Conservation (phyloP, 2,329 filamentous ascomycete genomes). For the Pestalotiopsis sp. region DNA sequence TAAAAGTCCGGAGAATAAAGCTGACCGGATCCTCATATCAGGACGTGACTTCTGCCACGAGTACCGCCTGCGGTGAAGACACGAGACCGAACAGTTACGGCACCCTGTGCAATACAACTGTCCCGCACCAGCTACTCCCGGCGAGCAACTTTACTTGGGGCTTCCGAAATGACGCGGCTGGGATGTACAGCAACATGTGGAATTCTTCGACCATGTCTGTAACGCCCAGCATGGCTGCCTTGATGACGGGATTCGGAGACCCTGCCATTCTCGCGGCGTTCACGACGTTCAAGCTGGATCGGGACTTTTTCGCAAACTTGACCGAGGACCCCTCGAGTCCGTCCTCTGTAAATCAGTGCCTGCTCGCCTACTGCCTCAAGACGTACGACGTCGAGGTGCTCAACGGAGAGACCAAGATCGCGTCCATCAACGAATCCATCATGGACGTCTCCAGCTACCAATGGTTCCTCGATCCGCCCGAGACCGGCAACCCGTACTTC, state of each 20-base stretch:
- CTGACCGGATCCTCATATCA: background rate
- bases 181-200: background rate
- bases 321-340: background rate
- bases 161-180: background rate
- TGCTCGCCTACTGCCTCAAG: slow-evolving; percentile 14
- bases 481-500: background rate
- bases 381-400: slow-evolving; percentile 11
- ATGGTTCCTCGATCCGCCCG: background rate
- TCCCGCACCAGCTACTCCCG: background rate
- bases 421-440: slow-evolving; percentile 1
- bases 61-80: background rate
- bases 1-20: background rate
- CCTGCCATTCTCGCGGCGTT: background rate
- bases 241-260: background rate
- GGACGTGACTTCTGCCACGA: background rate
- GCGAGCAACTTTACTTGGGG: background rate
- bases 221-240: background rate
- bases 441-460: background rate
- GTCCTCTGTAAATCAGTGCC: slow-evolving; percentile 10
- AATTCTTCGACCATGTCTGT: background rate
- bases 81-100: background rate
- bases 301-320: background rate
- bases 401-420: slow-evolving; percentile 3
- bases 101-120: background rate
- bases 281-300: background rate